Conservation (phyloP, 805 yeast species). For the Pichia cabralensis region DNA sequence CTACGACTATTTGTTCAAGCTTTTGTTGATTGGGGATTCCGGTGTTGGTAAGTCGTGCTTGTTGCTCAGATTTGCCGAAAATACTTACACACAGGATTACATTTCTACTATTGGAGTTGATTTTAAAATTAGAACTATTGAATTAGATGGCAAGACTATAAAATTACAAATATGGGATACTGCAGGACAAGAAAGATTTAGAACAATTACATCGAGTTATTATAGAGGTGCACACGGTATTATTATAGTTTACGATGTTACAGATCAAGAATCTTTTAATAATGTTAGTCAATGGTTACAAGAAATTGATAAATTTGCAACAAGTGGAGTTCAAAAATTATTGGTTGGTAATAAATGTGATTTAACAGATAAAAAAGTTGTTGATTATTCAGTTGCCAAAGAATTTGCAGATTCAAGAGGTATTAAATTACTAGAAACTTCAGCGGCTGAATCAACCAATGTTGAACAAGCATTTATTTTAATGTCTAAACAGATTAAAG, state of each 20-base stretch:
- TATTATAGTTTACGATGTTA: constrained; percentile 94
- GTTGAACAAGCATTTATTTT: constrained; percentile 98
- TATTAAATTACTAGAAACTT: constrained; percentile 92
- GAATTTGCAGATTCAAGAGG: constrained; percentile 95
- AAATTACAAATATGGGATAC: constrained; percentile 99
- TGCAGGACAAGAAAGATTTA: constrained; percentile 97
- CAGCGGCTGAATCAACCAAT: constrained; percentile 89
- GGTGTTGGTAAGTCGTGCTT: constrained; percentile 98
- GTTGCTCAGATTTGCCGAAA: constrained; percentile 90
- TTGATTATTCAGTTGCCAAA: constrained; percentile 91
- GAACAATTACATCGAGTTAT: constrained; percentile 95
- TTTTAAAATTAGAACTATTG: constrained; percentile 81
- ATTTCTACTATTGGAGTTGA: constrained; percentile 98
- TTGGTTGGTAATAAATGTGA: constrained; percentile 96
- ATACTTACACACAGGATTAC: constrained; percentile 93
- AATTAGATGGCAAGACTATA: constrained; percentile 93
- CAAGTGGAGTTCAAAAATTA: constrained; percentile 92
- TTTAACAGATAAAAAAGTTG: constrained; percentile 85
- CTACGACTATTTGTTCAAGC: constrained; percentile 95
- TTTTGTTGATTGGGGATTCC: constrained; percentile 92
- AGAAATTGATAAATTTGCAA: constrained; percentile 96
- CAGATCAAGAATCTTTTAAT: constrained; percentile 93
- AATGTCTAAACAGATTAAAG: constrained; percentile 97
- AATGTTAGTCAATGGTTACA: constrained; percentile 98
- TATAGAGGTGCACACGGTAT: constrained; percentile 99